A percentile compares a stretch with the other conserved stretches of the same genome.
Conservation (phyloP, 1,284 basidiomycete genomes). For the Irpex lacteus region DNA sequence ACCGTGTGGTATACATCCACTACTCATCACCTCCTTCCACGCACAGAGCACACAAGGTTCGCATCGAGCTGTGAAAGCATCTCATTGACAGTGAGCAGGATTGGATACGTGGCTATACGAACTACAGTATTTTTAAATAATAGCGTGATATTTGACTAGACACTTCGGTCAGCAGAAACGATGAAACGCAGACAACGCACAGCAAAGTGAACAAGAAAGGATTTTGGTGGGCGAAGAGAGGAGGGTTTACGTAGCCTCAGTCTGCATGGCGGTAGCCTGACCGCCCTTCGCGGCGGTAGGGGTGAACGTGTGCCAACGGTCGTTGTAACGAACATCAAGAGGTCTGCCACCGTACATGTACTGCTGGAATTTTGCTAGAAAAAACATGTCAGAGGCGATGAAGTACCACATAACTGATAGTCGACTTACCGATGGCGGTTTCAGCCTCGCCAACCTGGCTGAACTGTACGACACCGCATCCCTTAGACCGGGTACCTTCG, state of each 20-base stretch:
- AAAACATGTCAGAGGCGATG: background rate
- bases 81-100: background rate
- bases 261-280: conserved; percentile 41
- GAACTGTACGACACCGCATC: conserved; percentile 95
- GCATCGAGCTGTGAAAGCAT: background rate
- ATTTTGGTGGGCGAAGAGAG: background rate
- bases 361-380: conserved; percentile 81
- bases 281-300: conserved; percentile 82
- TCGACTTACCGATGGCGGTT: conserved; percentile 78
- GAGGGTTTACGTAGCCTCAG: conserved; percentile 21
- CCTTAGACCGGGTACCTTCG: conserved; percentile 88
- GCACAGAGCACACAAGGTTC: no score
- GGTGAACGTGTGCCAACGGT: conserved; percentile 89
- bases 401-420: conserved; percentile 1
- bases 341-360: conserved; percentile 91
- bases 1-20: no score
- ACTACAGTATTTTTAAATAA: background rate
- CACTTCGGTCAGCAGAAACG: background rate
- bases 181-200: background rate
- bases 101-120: background rate
- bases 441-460: conserved; percentile 86
- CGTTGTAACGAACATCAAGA: conserved; percentile 90
- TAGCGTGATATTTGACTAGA: background rate
- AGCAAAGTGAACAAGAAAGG: background rate
- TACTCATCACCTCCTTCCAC: no score